Percentiles rank a stretch among this genome's conserved stretches.
Evolutionary conservation across 768 basidiomycete genomes (phyloP).

Genomic region (Kwoniella europaea): DNA sequence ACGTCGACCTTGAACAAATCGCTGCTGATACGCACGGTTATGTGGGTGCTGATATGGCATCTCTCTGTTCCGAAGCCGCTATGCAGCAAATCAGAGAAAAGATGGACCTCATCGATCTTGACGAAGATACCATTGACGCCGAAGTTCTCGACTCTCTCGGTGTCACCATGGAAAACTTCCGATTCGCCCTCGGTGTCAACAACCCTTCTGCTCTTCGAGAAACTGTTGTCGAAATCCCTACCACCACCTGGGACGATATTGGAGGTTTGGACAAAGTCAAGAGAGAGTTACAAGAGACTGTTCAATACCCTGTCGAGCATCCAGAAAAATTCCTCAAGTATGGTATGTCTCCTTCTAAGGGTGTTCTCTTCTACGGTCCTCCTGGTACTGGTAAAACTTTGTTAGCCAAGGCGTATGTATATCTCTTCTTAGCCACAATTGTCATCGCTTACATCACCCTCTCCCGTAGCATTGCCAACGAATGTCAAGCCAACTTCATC

Average conservation of each 20-base stretch:
- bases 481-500: constrained; percentile 99
- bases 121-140: constrained; percentile 91
- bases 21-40: constrained; percentile 99
- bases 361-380: constrained; percentile 99
- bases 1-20: constrained; percentile 97
- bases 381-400: constrained; percentile 99
- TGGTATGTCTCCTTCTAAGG: constrained; percentile 99
- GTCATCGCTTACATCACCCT: constrained; percentile 11
- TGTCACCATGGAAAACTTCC: constrained; percentile 99
- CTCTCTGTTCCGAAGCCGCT: constrained; percentile 97
- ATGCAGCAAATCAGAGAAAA: constrained; percentile 99
- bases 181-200: constrained; percentile 94
- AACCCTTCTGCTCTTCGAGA: constrained; percentile 99
- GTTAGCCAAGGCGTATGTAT: constrained; percentile 79
- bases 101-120: constrained; percentile 73
- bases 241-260: constrained; percentile 98
- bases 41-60: constrained; percentile 96
- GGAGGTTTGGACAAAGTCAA: constrained; percentile 99
- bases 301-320: constrained; percentile 99
- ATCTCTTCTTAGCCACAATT: background rate
- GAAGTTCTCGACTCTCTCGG: constrained; percentile 98
- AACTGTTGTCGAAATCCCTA: constrained; percentile 98
- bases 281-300: constrained; percentile 97
- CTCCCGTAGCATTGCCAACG: constrained; percentile 76
- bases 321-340: constrained; percentile 99